Conservation (phyloP, 2,329 filamentous ascomycete species). For the Lachnellula subtilissima region DNA sequence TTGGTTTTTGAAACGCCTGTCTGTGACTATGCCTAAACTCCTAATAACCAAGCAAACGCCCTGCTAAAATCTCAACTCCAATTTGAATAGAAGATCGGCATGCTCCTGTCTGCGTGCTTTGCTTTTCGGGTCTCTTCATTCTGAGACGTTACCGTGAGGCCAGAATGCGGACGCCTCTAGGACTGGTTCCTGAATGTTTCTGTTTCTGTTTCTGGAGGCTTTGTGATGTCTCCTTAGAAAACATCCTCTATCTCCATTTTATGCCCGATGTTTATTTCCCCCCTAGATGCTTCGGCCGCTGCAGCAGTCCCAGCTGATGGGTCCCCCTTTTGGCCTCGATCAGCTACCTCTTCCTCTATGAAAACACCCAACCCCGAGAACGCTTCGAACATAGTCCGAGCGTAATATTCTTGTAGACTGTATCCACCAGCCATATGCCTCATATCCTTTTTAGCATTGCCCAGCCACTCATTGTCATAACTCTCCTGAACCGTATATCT, state of each 20-base stretch:
- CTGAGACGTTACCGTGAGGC: too few relatives aligned
- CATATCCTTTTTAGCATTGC: constrained; percentile 59
- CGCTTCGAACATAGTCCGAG: constrained; percentile 77
- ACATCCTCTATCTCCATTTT: constrained; percentile 48
- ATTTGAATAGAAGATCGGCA: too few relatives aligned
- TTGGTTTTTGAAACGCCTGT: too few relatives aligned
- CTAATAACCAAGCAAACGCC: too few relatives aligned
- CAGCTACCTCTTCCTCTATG: constrained; percentile 61
- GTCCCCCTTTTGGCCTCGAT: constrained; percentile 28
- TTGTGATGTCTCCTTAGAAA: constrained; percentile 29
- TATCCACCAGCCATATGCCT: constrained; percentile 76
- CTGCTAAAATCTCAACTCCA: too few relatives aligned
- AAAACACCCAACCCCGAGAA: constrained; percentile 88
- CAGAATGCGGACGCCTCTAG: too few relatives aligned
- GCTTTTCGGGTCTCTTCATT: too few relatives aligned
- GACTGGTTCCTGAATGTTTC: too few relatives aligned
- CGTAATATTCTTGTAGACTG: constrained; percentile 74
- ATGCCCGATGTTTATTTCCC: constrained; percentile 26
- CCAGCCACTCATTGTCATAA: constrained; percentile 74
- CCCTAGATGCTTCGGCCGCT: constrained; percentile 33
- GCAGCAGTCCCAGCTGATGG: constrained; percentile 33
- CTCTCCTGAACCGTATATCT: constrained; percentile 65
- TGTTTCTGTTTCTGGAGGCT: too few relatives aligned
- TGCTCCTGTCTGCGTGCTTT: too few relatives aligned
- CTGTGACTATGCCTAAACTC: too few relatives aligned